phyloP scores from a whole-genome alignment of 2,329 filamentous ascomycete genomes.

The Colletotrichum sp. region DNA sequence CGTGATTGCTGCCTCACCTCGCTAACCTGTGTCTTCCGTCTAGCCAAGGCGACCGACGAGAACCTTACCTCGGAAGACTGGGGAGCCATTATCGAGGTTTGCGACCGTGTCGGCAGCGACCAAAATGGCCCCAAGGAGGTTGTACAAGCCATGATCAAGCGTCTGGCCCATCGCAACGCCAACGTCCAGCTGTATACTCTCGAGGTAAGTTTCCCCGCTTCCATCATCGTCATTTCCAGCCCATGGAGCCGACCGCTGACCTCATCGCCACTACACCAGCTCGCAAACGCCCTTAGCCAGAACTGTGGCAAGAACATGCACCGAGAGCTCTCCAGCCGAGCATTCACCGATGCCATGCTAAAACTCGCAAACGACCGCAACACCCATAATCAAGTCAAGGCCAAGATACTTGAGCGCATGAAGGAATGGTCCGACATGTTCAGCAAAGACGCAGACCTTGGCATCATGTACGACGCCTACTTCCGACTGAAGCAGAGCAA shows the following conservation, averaged over 20 bases:
- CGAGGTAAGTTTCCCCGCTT: slow-evolving; percentile 61
- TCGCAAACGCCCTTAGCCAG: slow-evolving; percentile 89
- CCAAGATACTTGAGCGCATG: slow-evolving; percentile 97
- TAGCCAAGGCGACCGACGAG: slow-evolving; percentile 88
- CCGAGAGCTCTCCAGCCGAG: slow-evolving; percentile 86
- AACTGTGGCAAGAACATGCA: slow-evolving; percentile 90
- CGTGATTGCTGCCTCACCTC: neutral
- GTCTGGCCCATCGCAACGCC: slow-evolving; percentile 90
- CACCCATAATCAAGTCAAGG: slow-evolving; percentile 94
- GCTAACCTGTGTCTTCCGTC: slow-evolving; percentile 2
- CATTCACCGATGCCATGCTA: slow-evolving; percentile 92
- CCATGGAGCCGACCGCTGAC: neutral
- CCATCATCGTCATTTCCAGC: neutral
- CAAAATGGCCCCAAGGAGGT: slow-evolving; percentile 76
- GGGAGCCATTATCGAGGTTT: slow-evolving; percentile 69
- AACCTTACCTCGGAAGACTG: slow-evolving; percentile 87
- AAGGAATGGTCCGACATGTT: slow-evolving; percentile 97
- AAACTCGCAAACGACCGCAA: slow-evolving; percentile 93
- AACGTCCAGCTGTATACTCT: slow-evolving; percentile 96
- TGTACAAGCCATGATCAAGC: slow-evolving; percentile 88
- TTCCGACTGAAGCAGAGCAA: slow-evolving; percentile 83
- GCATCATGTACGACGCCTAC: slow-evolving; percentile 97
- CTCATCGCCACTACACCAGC: slow-evolving; percentile 47
- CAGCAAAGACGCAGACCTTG: slow-evolving; percentile 83
- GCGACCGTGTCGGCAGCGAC: slow-evolving; percentile 63